These are phyloP conservation scores for Oryza meridionalis DNA, from an alignment of 176 grass and related monocot genomes.

Conservation along the genomic window DNA sequence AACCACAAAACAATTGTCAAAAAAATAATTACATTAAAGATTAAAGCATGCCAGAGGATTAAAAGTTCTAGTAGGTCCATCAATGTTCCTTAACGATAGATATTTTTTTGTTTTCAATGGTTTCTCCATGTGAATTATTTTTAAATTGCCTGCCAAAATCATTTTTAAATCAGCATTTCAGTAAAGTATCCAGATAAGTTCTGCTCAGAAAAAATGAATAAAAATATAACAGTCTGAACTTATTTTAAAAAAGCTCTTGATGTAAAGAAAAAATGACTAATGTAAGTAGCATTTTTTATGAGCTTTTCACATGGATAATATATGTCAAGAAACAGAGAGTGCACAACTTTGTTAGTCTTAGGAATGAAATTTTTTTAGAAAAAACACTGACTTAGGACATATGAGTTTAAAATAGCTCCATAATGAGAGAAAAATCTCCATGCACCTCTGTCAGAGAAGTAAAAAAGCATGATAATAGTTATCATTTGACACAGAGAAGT, in stretches of 20 bases:
- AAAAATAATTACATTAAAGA: neutral
- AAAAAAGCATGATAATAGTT: neutral
- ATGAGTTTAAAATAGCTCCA: neutral
- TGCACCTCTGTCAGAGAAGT: neutral
- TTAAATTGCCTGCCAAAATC: no score
- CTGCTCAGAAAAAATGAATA: neutral
- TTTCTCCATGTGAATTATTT: neutral
- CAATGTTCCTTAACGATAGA: neutral
- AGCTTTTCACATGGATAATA: conserved; percentile 3
- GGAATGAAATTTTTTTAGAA: conserved; percentile 16
- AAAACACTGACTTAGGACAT: neutral
- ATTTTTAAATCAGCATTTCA: neutral
- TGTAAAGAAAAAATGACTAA: conserved; percentile 25
- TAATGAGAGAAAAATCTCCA: neutral
- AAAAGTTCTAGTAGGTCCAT: neutral
- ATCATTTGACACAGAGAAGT: neutral
- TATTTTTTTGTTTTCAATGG: neutral
- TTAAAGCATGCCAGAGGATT: neutral
- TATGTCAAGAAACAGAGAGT: neutral
- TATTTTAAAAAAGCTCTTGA: neutral
- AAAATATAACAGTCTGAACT: neutral
- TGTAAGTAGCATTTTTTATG: neutral
- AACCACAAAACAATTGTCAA: neutral
- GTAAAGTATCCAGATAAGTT: neutral
- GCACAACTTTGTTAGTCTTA: neutral